Conservation (phyloP, 2,329 filamentous ascomycete genomes). For the Verticillium dahliae region DNA sequence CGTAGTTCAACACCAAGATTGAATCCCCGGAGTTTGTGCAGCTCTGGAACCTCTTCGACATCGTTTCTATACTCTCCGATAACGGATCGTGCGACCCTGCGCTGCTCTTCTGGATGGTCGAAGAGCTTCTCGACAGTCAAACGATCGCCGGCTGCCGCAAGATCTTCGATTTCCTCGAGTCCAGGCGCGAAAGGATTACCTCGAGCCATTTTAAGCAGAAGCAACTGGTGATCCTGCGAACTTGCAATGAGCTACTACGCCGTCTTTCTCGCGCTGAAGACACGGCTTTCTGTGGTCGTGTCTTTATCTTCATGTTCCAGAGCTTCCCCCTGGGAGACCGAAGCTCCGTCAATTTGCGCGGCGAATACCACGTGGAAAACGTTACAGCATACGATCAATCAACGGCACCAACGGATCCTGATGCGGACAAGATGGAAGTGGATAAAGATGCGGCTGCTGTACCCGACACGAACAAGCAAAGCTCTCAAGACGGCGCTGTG, state of each 20-base stretch:
- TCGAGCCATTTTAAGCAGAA: constrained; percentile 76
- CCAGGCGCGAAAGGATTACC: constrained; percentile 80
- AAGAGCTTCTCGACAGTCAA: constrained; percentile 93
- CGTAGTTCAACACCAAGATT: constrained; percentile 66
- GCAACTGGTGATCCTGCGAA: constrained; percentile 81
- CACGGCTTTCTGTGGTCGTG: constrained; percentile 91
- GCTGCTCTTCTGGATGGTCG: constrained; percentile 82
- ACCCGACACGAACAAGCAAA: constrained; percentile 34
- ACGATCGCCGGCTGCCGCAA: constrained; percentile 86
- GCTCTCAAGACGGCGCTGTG: constrained; percentile 40
- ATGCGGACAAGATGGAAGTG: constrained; percentile 58
- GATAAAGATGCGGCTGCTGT: constrained; percentile 42
- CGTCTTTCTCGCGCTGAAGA: constrained; percentile 93
- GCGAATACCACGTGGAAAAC: constrained; percentile 95
- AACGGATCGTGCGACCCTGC: constrained; percentile 71
- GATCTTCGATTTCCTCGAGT: constrained; percentile 93
- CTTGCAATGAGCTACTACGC: constrained; percentile 91
- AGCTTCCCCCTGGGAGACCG: constrained; percentile 95
- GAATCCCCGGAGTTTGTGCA: constrained; percentile 71
- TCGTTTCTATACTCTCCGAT: constrained; percentile 83
- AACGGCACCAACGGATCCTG: constrained; percentile 16
- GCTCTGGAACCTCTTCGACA: constrained; percentile 91
- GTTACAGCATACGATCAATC: constrained; percentile 72
- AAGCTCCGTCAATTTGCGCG: constrained; percentile 92
- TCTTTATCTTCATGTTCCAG: constrained; percentile 98